Base-by-base conservation (phyloP, 129 eudicot species). In the Heracleum sosnowskyi region DNA sequence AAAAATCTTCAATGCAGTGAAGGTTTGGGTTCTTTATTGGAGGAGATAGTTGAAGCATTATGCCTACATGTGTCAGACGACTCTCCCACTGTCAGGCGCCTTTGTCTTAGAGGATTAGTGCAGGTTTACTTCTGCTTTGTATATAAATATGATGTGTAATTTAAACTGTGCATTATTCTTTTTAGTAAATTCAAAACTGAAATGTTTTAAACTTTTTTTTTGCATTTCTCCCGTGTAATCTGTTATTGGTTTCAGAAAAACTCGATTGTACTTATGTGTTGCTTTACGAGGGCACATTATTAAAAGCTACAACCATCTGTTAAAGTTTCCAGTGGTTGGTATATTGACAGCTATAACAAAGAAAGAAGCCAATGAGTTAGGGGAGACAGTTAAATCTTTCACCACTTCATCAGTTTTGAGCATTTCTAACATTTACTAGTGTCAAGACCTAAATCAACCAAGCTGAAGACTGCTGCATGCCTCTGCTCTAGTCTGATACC, bases 21-120 rank as follows among this genome's bases (percentile, higher is more conserved):
- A 77, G 89, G 90, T 74, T 85, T 88, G 85, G 90, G 86, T 76
- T 79, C 95, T 42, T 77, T 90, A 68, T 86, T 89, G 81, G 97
- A 96, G 82, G 91, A 92, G 84, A 90, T 96, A 91, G 97, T 96
- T 77, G 97, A 96, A 86, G 96, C 91, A 57, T 73, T 96, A 57
- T 92, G 97, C 86, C 86, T 96, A n/a, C 97, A 96, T 53, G 91
- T 87, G 69, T 92, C 97, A 39, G 99, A 96, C 85, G 99, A 90
- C 51, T 96, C 99, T 84, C 95, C 99, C 16, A 90, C 84, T 87
- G 97, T 96, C 81, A 92, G 97, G 79, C 93, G 99, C 77, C 93
- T 96, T 72, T 92, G 95, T 81, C 86, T 96, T 49, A 87, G 89
- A 74, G 97, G 97, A 81, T 93, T 96, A 72, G 99, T 90, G 68